Evolutionary conservation across 768 basidiomycete genomes (phyloP).

Genomic region (Termitomyces titanicus): DNA sequence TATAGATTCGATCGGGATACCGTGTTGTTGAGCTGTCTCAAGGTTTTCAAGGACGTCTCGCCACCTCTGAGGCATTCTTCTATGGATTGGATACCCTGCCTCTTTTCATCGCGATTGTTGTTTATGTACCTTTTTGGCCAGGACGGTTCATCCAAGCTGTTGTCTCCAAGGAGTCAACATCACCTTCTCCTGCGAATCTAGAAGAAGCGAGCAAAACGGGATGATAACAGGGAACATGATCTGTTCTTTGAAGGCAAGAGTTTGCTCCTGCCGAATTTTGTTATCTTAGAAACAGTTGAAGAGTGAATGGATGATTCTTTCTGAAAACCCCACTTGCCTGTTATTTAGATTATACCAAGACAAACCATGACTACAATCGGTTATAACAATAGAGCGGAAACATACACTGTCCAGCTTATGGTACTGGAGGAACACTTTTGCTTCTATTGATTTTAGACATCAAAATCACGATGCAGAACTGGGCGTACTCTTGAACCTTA

Average conservation of each 20-base stretch:
- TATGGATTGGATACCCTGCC: conserved; percentile 66
- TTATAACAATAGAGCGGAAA: too few species aligned
- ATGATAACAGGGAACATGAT: background rate
- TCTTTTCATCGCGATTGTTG: conserved; percentile 52
- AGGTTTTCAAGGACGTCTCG: conserved; percentile 55
- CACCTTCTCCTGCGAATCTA: background rate
- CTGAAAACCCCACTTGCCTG: background rate
- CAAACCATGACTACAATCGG: background rate
- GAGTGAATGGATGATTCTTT: too few species aligned
- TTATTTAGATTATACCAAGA: background rate
- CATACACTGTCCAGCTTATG: too few species aligned
- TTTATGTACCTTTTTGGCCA: conserved; percentile 68
- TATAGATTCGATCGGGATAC: conserved; percentile 62
- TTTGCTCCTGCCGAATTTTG: too few species aligned
- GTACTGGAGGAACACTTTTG: too few species aligned
- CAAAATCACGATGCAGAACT: too few species aligned
- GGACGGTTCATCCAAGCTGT: conserved; percentile 43
- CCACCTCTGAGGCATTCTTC: conserved; percentile 58
- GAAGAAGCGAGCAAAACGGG: background rate
- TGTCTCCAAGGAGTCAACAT: background rate
- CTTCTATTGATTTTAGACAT: too few species aligned
- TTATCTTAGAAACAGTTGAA: background rate
- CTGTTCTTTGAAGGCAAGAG: background rate
- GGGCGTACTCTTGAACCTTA: too few species aligned
- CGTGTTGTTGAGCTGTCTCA: conserved; percentile 55